Conservation (phyloP, 768 basidiomycete species). For the Serpula lacrymans region DNA sequence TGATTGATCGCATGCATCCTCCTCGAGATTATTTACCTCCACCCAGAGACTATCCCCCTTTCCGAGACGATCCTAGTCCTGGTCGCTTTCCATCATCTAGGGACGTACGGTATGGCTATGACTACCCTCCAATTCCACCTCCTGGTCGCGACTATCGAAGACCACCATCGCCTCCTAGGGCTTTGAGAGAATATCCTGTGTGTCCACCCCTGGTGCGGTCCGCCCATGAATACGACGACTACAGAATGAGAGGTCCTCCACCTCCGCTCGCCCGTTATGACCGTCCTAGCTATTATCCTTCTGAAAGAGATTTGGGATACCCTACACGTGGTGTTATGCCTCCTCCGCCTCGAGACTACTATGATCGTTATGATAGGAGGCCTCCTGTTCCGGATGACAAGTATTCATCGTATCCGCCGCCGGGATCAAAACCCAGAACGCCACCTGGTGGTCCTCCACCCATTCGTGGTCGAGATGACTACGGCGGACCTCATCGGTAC, state of each 20-base stretch:
- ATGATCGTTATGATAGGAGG: conserved; percentile 63
- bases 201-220: conserved; percentile 40
- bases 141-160: conserved; percentile 56
- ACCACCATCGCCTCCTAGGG: conserved; percentile 59
- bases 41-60: conserved; percentile 34
- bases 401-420: conserved; percentile 39
- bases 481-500: conserved; percentile 61
- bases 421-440: conserved; percentile 47
- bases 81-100: conserved; percentile 39
- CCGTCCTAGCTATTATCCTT: conserved; percentile 41
- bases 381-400: conserved; percentile 40
- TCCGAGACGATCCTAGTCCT: conserved; percentile 54
- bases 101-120: conserved; percentile 61
- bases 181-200: conserved; percentile 62
- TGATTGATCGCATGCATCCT: conserved; percentile 56
- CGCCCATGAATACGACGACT: conserved; percentile 69
- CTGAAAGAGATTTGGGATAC: conserved; percentile 46
- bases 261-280: conserved; percentile 49
- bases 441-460: conserved; percentile 53
- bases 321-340: conserved; percentile 52
- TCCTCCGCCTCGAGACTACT: conserved; percentile 45
- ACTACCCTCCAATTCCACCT: conserved; percentile 44
- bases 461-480: conserved; percentile 60
- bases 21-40: conserved; percentile 48
- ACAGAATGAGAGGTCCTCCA: conserved; percentile 52